Evolutionary conservation across 306 rosid genomes (phyloP).

Genomic region (Carpinus viminea): DNA sequence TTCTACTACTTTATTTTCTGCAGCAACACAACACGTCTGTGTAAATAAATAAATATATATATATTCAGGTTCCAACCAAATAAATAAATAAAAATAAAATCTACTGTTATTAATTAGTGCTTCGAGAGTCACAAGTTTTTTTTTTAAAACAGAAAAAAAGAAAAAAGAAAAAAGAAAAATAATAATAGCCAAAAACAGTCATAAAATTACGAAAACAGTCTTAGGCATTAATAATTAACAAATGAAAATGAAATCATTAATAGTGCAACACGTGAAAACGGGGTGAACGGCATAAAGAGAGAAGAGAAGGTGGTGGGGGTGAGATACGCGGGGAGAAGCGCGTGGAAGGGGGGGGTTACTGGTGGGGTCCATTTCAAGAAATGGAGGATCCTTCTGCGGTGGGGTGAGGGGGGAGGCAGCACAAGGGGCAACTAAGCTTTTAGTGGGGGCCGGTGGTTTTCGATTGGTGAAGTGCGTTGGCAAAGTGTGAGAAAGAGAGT

Average conservation of each 20-base stretch:
- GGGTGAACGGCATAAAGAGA: too few relatives aligned
- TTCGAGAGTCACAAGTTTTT: not conserved
- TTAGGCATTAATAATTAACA: too few relatives aligned
- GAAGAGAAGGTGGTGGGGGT: too few relatives aligned
- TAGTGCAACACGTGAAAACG: not conserved
- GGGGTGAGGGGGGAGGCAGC: conserved; percentile 10
- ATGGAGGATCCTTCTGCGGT: too few relatives aligned
- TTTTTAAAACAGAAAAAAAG: too few relatives aligned
- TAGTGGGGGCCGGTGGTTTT: conserved; percentile 38
- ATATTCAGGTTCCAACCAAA: not conserved
- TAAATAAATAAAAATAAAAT: not conserved
- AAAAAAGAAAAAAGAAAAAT: too few relatives aligned
- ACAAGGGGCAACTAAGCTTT: conserved; percentile 36
- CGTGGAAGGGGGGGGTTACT: too few relatives aligned
- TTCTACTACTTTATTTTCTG: conserved; percentile 22
- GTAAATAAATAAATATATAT: not conserved
- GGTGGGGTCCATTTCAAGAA: too few relatives aligned
- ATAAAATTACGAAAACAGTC: too few relatives aligned
- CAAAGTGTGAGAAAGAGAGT: conserved; percentile 95
- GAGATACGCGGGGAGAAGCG: not conserved
- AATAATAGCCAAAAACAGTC: too few relatives aligned
- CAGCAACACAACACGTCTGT: conserved; percentile 30
- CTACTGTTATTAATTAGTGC: not conserved
- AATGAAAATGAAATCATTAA: not conserved
- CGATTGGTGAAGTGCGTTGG: conserved; percentile 66